Base-by-base conservation (phyloP, 2,329 filamentous ascomycete genomes). In the Madurella mycetomatis region DNA sequence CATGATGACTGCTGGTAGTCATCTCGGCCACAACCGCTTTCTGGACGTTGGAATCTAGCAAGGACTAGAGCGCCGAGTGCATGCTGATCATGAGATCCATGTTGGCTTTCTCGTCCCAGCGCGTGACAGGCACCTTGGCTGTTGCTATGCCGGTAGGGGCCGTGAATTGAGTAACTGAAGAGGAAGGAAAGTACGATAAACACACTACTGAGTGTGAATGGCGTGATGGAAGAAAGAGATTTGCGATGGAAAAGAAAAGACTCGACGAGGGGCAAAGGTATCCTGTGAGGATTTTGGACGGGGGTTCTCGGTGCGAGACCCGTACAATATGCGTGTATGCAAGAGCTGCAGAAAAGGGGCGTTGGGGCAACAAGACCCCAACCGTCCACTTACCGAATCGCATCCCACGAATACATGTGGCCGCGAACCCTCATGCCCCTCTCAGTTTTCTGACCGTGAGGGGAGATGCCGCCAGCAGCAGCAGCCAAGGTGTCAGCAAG, bases 361-460 rank as follows among this genome's bases (percentile, higher is more conserved):
- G 19, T 3, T 16, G 40, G 37, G 18, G 18, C 11, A 43, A 37
- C 18, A 53, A 25, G 25, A 25, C 25, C 25, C 25, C 25, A 25
- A 48, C 42, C 15, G n/a, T 45, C 25, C 18, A 59, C 39, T 46
- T 54, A 51, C 76, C 76, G 73, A 47, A 78, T 67, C 1, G 65
- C 72, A 31, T 78, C 71, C 73, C 74, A 78, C 3, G 70, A 72
- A n/a, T 72, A 70, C 5, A 58, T 55, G 48, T 70, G 64, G 8
- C 72, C 52, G 13, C 25, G 65, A 55, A 13, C 64, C 30, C n/a
- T 49, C 53, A 56, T 58, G 51, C 13, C 49, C 46, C 13, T 49
- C 51, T 55, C 62, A 53, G 75, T 46, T 60, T 55, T 32, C 48
- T 18, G 30, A 47, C 41, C 7, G 34, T 30, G 7, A 50, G 25